phyloP scores from a whole-genome alignment of 2,329 filamentous ascomycete genomes.

The Cladosporium colombiae region DNA sequence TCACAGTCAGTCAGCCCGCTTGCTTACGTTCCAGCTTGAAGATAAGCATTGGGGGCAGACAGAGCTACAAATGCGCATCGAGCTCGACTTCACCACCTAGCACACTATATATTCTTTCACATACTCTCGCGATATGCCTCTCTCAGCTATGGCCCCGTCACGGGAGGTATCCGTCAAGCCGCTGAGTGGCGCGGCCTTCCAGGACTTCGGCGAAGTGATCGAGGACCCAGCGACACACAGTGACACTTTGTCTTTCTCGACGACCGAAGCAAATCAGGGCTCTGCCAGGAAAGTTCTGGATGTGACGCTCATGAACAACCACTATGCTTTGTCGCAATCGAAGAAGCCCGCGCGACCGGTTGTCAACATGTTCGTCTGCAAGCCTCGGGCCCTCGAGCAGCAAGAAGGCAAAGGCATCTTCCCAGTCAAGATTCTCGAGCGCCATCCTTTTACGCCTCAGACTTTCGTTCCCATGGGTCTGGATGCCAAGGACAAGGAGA shows the following conservation, averaged over 20 bases:
- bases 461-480: constrained; percentile 80
- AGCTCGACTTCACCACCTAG: neutral
- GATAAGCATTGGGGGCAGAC: constrained; percentile 15
- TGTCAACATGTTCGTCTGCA: constrained; percentile 89
- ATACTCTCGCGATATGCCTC: constrained; percentile 36
- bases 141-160: constrained; percentile 41
- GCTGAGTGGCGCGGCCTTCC: constrained; percentile 69
- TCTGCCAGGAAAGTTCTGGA: constrained; percentile 83
- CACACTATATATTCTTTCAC: neutral
- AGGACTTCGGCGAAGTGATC: constrained; percentile 80
- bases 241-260: constrained; percentile 43
- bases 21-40: constrained; percentile 11
- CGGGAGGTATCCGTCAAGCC: constrained; percentile 55
- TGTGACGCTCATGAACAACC: constrained; percentile 71
- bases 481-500: constrained; percentile 46
- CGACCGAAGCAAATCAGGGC: constrained; percentile 73
- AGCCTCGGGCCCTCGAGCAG: constrained; percentile 58
- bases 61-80: constrained; percentile 15
- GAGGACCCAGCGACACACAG: constrained; percentile 60
- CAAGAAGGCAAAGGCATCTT: constrained; percentile 49
- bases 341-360: constrained; percentile 59
- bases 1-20: neutral
- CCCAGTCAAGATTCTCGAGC: constrained; percentile 73
- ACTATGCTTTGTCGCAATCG: constrained; percentile 68
- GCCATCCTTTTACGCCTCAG: constrained; percentile 92